phyloP scores from a whole-genome alignment of 305 asterid species.

The Nicotiana rustica region DNA sequence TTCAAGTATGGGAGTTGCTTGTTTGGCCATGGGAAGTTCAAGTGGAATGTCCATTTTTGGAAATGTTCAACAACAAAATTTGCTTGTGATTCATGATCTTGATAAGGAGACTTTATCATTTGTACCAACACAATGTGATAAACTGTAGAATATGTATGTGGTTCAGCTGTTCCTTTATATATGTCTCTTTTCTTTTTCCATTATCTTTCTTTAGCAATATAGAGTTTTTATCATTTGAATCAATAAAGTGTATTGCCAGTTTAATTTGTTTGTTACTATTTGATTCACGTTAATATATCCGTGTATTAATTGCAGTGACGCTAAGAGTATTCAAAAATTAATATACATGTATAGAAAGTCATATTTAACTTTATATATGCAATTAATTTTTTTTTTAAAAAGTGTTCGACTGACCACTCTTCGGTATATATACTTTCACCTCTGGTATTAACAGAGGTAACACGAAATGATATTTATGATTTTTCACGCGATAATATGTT shows the following conservation, averaged over 20 bases:
- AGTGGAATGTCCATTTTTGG: conserved; percentile 80
- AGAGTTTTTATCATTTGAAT: no score
- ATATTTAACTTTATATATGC: no score
- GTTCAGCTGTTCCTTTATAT: background rate
- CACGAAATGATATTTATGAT: no score
- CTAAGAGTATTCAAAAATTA: no score
- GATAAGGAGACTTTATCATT: conserved; percentile 65
- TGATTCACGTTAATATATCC: background rate
- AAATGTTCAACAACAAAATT: conserved; percentile 79
- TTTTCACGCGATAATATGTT: no score
- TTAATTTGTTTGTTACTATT: background rate
- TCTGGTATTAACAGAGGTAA: no score
- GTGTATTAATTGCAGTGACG: no score
- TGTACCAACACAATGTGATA: conserved; percentile 66
- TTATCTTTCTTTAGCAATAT: background rate
- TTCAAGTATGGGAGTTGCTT: conserved; percentile 59
- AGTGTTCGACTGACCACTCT: no score
- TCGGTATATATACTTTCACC: no score
- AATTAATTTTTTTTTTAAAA: no score
- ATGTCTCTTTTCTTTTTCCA: background rate
- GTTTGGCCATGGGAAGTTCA: conserved; percentile 81
- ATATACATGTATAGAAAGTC: no score
- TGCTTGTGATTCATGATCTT: conserved; percentile 73
- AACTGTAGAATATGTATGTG: conserved; percentile 42
- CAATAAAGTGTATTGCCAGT: background rate